Evolutionary conservation across 345 rosid species (phyloP).

Genomic region (Hypericum perforatum): DNA sequence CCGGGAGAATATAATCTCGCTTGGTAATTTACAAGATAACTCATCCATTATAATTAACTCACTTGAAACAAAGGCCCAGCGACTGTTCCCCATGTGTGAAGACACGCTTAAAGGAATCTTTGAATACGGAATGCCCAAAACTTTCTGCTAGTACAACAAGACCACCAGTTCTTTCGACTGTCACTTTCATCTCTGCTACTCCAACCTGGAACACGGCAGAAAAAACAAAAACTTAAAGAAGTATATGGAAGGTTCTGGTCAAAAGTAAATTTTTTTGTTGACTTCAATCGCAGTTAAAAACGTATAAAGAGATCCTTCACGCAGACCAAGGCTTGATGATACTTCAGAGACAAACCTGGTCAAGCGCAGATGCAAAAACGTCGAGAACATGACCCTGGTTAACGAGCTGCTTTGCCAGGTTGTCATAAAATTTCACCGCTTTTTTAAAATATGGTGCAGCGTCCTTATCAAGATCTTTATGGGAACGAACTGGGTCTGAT

Average conservation of each 20-base stretch:
- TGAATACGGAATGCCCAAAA: conserved; percentile 97
- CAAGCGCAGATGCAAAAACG: conserved; percentile 97
- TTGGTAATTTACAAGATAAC: too few relatives aligned
- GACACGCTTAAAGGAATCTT: conserved; percentile 84
- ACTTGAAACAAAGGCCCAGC: conserved; percentile 94
- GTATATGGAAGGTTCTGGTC: neutral
- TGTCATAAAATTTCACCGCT: conserved; percentile 87
- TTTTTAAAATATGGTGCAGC: conserved; percentile 95
- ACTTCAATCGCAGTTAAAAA: too few relatives aligned
- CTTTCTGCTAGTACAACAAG: conserved; percentile 95
- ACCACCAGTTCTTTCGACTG: conserved; percentile 94
- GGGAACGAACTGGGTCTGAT: conserved; percentile 97
- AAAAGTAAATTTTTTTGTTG: neutral
- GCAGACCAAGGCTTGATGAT: too few relatives aligned
- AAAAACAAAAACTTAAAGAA: neutral
- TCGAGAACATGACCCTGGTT: conserved; percentile 94
- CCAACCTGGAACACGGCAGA: conserved; percentile 52
- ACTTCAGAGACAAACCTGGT: conserved; percentile 53
- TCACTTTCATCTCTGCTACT: conserved; percentile 98
- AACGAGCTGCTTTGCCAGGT: conserved; percentile 88
- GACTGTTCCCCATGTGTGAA: conserved; percentile 93
- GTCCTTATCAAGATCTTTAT: conserved; percentile 99
- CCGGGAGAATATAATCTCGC: too few relatives aligned
- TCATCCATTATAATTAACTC: conserved; percentile 18
- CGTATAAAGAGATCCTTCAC: too few relatives aligned